Evolutionary conservation across 441 rosid genomes (phyloP).

Genomic region (Flueggea neowawraea): DNA sequence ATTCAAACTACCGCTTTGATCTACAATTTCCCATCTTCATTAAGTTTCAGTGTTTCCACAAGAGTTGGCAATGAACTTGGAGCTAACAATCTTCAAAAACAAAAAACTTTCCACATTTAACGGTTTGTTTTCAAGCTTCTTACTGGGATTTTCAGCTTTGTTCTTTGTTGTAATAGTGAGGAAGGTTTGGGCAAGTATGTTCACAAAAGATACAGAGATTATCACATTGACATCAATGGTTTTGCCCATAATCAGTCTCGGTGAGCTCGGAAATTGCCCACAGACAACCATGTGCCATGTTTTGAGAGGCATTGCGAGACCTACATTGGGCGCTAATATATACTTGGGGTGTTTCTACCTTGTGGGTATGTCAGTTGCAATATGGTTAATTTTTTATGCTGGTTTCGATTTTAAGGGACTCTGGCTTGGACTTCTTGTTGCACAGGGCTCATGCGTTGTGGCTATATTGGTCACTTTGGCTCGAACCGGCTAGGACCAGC

Average conservation of each 20-base stretch:
- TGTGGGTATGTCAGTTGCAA: slow-evolving; percentile 82
- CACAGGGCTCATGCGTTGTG: slow-evolving; percentile 69
- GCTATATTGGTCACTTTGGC: slow-evolving; percentile 56
- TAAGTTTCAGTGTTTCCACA: slow-evolving; percentile 76
- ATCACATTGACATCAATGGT: slow-evolving; percentile 58
- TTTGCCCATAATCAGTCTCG: slow-evolving; percentile 76
- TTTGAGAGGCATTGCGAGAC: slow-evolving; percentile 78
- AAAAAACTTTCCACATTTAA: slow-evolving; percentile 58
- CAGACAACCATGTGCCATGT: slow-evolving; percentile 91
- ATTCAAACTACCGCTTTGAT: slow-evolving; percentile 83
- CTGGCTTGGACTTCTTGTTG: slow-evolving; percentile 85
- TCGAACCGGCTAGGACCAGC: slow-evolving; percentile 67
- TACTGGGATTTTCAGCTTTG: slow-evolving; percentile 57
- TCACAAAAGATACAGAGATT: slow-evolving; percentile 62
- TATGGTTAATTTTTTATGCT: slow-evolving; percentile 57
- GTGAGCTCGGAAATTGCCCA: slow-evolving; percentile 94
- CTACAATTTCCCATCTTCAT: slow-evolving; percentile 87
- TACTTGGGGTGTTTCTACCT: slow-evolving; percentile 78
- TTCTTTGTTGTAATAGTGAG: slow-evolving; percentile 52
- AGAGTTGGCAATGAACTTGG: slow-evolving; percentile 87
- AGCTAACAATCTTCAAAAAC: slow-evolving; percentile 54
- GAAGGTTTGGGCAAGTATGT: slow-evolving; percentile 71
- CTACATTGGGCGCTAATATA: slow-evolving; percentile 75
- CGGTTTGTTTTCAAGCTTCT: slow-evolving; percentile 57
- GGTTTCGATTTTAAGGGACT: slow-evolving; percentile 75